Conservation (phyloP, 176 grass and related monocot species). For the Dendrocalamus sinicus region DNA sequence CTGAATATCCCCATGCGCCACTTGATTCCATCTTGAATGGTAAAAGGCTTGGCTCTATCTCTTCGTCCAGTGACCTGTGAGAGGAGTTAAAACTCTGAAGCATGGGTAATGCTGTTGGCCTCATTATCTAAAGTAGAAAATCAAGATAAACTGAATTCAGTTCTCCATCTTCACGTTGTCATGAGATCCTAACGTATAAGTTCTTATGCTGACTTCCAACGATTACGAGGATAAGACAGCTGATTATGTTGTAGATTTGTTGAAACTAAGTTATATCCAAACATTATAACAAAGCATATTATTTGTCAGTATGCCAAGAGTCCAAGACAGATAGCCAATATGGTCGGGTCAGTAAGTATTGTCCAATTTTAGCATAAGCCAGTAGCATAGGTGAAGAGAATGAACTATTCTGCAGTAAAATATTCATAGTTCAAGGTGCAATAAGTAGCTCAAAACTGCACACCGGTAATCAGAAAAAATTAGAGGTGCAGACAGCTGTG, state of each 20-base stretch:
- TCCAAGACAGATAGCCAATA: neutral
- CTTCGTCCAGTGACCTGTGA: no score
- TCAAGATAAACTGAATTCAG: no score
- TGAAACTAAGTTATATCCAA: neutral
- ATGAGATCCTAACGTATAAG: no score
- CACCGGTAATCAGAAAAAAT: neutral
- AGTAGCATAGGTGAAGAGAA: neutral
- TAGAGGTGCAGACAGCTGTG: neutral
- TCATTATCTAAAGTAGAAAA: no score
- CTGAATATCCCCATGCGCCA: no score
- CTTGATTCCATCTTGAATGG: no score
- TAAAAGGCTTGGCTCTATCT: no score
- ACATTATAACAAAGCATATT: constrained; percentile 9
- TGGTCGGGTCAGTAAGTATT: neutral
- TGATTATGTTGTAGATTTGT: neutral
- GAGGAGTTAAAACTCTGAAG: no score
- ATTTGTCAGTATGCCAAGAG: neutral
- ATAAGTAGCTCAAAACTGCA: neutral
- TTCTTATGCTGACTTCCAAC: no score
- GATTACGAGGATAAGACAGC: neutral
- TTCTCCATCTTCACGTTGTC: no score
- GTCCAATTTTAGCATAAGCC: neutral
- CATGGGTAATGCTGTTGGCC: no score
- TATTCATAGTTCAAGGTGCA: constrained; percentile 2
- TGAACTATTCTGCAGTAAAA: neutral